A percentile compares a stretch with the other conserved stretches of the same genome.
Evolutionary conservation across 192 early-diverging fungal species (phyloP).

Genomic region (Podila epicladia): DNA sequence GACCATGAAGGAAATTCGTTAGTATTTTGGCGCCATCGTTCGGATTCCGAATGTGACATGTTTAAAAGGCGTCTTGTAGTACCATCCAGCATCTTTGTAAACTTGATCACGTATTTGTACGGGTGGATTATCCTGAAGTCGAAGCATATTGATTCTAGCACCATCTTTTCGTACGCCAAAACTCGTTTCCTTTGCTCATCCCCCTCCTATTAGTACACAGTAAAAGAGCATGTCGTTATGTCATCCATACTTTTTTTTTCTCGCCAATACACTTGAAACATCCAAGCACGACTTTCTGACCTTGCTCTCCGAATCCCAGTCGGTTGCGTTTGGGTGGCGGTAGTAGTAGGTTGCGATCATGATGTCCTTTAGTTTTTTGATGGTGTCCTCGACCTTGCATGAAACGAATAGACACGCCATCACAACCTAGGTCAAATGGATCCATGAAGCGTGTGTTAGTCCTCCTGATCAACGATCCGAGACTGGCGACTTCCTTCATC

Average conservation of each 20-base stretch:
- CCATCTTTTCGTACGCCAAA: slow-evolving; percentile 71
- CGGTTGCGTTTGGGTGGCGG: slow-evolving; percentile 57
- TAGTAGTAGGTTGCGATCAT: slow-evolving; percentile 68
- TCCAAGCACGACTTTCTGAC: slow-evolving; percentile 20
- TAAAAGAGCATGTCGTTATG: neutral
- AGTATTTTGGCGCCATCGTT: neutral
- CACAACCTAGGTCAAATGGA: slow-evolving; percentile 21
- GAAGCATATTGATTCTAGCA: slow-evolving; percentile 85
- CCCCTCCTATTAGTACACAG: slow-evolving; percentile 53
- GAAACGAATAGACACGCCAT: slow-evolving; percentile 82
- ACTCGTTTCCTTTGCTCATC: slow-evolving; percentile 75
- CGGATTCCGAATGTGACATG: neutral
- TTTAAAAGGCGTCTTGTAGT: neutral
- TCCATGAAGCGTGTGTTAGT: neutral
- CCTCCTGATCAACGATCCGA: neutral
- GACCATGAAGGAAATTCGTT: neutral
- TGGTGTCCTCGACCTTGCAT: slow-evolving; percentile 88
- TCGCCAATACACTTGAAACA: neutral
- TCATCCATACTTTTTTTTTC: neutral
- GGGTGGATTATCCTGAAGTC: slow-evolving; percentile 83
- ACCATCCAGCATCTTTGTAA: slow-evolving; percentile 74
- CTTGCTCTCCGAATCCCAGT: slow-evolving; percentile 64
- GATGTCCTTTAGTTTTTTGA: slow-evolving; percentile 86
- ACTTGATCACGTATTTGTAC: slow-evolving; percentile 75
- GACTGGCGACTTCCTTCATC: neutral